Percentiles rank a stretch among this genome's conserved stretches.
phyloP scores from a whole-genome alignment of 2,329 filamentous ascomycete species.

The Blumeria hordei region DNA sequence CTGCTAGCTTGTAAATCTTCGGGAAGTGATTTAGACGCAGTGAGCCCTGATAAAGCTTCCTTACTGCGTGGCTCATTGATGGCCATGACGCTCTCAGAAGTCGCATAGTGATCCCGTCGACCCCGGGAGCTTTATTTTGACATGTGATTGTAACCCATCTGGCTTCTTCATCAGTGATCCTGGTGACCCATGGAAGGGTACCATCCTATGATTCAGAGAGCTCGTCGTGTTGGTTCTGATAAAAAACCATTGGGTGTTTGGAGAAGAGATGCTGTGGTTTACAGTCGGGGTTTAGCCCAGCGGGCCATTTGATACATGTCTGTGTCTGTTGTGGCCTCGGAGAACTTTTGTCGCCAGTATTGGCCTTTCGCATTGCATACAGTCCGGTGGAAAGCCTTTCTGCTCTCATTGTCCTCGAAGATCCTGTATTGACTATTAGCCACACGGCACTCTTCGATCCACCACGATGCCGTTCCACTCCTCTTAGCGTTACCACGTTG shows the following conservation, averaged over 20 bases:
- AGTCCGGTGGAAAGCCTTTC: background rate
- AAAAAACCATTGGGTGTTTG: background rate
- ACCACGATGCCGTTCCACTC: background rate
- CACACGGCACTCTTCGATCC: background rate
- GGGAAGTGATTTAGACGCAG: no score
- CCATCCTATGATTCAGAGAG: background rate
- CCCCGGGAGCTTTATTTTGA: background rate
- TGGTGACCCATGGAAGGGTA: background rate
- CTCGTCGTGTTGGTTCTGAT: background rate
- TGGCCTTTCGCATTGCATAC: background rate
- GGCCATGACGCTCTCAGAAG: background rate
- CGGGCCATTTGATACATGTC: background rate
- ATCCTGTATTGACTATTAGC: background rate
- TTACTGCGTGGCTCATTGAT: background rate
- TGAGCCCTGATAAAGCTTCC: background rate
- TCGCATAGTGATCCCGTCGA: background rate
- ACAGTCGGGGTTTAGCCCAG: background rate
- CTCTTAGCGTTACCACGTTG: background rate
- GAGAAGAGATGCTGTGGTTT: background rate
- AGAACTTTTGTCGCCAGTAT: background rate
- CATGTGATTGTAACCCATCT: background rate
- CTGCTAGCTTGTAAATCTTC: background rate
- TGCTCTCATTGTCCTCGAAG: background rate
- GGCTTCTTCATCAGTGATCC: background rate
- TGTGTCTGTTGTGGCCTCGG: background rate